phyloP scores from a whole-genome alignment of 2,329 filamentous ascomycete genomes.

The Fusarium albosuccineum region DNA sequence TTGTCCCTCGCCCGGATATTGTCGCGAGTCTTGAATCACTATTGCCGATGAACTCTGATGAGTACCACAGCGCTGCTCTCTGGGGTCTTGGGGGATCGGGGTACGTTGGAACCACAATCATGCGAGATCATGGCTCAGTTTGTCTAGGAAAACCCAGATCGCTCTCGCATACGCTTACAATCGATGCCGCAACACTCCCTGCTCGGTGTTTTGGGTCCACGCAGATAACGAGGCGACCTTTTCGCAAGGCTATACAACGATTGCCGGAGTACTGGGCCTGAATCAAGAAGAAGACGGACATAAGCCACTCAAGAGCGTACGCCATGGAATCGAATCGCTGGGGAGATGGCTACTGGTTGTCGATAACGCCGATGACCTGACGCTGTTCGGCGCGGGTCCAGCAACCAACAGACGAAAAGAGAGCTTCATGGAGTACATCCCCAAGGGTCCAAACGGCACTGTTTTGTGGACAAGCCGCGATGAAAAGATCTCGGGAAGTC shows the following conservation, averaged over 20 bases:
- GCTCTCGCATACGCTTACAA: conserved; percentile 52
- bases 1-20: conserved; percentile 17
- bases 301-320: conserved; percentile 38
- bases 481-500: conserved; percentile 41
- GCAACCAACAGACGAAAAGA: neutral
- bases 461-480: conserved; percentile 53
- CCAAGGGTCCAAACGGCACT: conserved; percentile 41
- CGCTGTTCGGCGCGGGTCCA: conserved; percentile 44
- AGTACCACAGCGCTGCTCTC: conserved; percentile 23
- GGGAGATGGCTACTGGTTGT: conserved; percentile 49
- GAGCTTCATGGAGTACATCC: conserved; percentile 41
- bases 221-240: conserved; percentile 51
- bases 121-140: neutral
- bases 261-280: conserved; percentile 46
- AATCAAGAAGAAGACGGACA: conserved; percentile 29
- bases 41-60: neutral
- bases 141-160: conserved; percentile 54
- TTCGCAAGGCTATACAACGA: conserved; percentile 46
- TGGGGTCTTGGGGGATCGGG: conserved; percentile 35
- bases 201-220: conserved; percentile 55
- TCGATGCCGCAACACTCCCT: conserved; percentile 32
- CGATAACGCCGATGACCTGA: conserved; percentile 52
- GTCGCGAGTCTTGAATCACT: conserved; percentile 14
- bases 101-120: neutral
- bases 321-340: conserved; percentile 30